A percentile compares a stretch with the other conserved stretches of the same genome.
Evolutionary conservation across 1,284 basidiomycete genomes (phyloP).

Genomic region (Ganoderma leucocontextum): DNA sequence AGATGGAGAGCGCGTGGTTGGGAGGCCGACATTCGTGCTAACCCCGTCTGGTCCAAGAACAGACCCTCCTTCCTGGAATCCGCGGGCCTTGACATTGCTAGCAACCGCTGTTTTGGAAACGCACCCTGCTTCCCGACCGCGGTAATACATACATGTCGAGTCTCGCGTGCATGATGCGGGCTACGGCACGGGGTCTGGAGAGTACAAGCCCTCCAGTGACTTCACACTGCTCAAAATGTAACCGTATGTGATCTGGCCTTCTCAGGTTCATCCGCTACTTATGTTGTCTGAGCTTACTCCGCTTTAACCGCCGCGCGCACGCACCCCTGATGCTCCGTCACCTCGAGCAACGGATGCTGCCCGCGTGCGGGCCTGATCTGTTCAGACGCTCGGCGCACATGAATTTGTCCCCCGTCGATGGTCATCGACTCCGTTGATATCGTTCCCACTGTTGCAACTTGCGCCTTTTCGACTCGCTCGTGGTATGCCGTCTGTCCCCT

Average conservation of each 20-base stretch:
- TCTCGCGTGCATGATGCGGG: neutral
- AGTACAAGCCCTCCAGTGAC: neutral
- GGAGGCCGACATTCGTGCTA: neutral
- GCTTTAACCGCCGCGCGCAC: neutral
- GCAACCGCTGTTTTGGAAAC: neutral
- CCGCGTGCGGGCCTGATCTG: neutral
- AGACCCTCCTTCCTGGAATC: neutral
- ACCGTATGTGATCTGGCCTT: neutral
- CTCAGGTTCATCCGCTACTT: neutral
- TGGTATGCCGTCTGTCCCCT: neutral
- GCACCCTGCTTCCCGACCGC: neutral
- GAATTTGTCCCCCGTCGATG: neutral
- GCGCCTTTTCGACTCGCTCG: neutral
- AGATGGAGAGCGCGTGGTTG: neutral
- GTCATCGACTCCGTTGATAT: neutral
- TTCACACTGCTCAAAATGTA: neutral
- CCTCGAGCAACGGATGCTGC: neutral
- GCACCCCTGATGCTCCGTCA: neutral
- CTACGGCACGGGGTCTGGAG: too few species aligned
- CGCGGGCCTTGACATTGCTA: neutral
- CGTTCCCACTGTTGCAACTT: neutral
- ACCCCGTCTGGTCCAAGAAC: neutral
- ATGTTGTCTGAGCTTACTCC: neutral
- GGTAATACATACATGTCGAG: conserved; percentile 2
- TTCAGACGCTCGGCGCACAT: neutral